These are phyloP conservation scores for Macrolepiota fuliginosa DNA, from an alignment of 768 basidiomycete genomes.

Conservation along the genomic window DNA sequence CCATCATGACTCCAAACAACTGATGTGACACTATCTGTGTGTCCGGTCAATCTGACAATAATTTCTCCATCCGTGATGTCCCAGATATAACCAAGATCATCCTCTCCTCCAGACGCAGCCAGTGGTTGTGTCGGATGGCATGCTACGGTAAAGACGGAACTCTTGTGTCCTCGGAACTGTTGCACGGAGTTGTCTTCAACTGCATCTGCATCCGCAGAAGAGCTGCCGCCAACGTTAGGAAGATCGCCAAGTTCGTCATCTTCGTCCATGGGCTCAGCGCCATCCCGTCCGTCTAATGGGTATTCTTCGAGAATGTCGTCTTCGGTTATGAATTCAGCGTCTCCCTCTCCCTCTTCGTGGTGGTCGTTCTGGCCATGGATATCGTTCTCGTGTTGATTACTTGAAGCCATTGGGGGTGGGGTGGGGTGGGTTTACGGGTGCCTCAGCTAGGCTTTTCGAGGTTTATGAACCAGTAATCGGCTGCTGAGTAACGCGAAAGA, in stretches of 20 bases:
- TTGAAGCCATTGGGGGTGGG: constrained; percentile 33
- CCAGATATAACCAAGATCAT: constrained; percentile 95
- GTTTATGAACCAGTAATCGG: background rate
- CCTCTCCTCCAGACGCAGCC: constrained; percentile 92
- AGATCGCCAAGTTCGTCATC: constrained; percentile 53
- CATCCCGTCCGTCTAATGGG: constrained; percentile 47
- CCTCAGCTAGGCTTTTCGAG: background rate
- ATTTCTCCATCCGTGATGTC: constrained; percentile 78
- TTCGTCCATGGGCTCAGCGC: constrained; percentile 68
- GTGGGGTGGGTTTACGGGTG: constrained; percentile 3
- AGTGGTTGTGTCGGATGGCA: constrained; percentile 81
- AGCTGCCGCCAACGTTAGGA: constrained; percentile 33
- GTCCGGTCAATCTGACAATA: constrained; percentile 84
- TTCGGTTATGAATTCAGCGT: constrained; percentile 53
- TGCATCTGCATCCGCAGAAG: constrained; percentile 20
- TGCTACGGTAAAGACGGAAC: constrained; percentile 83
- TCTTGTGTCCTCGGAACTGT: constrained; percentile 62
- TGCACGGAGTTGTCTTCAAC: constrained; percentile 66
- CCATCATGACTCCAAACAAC: constrained; percentile 85
- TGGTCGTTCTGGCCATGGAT: constrained; percentile 48
- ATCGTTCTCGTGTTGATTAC: constrained; percentile 30
- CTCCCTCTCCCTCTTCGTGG: constrained; percentile 29
- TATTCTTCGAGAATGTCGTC: constrained; percentile 69
- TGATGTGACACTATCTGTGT: constrained; percentile 86
- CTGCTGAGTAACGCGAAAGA: constrained; percentile 15